A percentile compares a stretch with the other conserved stretches of the same genome.
These are phyloP conservation scores for Cucurbita argyrosperma DNA, from an alignment of 306 rosid species.

Conservation along the genomic window DNA sequence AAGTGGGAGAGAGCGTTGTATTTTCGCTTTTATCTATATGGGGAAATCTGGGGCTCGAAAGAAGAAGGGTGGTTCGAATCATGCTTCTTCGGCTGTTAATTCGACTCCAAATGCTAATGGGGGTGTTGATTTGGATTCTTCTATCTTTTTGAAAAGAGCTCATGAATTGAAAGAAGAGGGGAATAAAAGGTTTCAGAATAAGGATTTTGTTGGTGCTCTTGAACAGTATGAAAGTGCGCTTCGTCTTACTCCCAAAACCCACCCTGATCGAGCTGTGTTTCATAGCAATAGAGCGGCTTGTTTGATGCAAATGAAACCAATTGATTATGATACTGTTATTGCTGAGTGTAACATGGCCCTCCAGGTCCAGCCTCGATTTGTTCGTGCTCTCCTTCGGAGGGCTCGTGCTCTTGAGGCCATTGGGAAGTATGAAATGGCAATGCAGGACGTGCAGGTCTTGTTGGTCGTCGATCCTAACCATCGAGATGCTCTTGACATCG, in stretches of 20 bases:
- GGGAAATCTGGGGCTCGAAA: conserved; percentile 88
- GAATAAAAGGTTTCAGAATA: conserved; percentile 59
- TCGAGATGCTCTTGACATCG: conserved; percentile 70
- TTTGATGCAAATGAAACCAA: conserved; percentile 92
- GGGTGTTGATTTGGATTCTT: conserved; percentile 54
- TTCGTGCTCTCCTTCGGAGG: conserved; percentile 76
- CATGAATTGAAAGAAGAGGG: conserved; percentile 94
- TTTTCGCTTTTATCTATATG: conserved; percentile 21
- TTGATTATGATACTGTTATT: conserved; percentile 72
- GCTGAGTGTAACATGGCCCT: conserved; percentile 87
- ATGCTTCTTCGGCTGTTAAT: conserved; percentile 25
- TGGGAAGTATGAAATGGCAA: conserved; percentile 71
- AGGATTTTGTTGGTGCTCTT: conserved; percentile 82
- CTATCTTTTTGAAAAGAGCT: conserved; percentile 75
- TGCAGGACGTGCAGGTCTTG: conserved; percentile 70
- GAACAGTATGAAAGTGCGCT: conserved; percentile 83
- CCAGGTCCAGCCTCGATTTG: conserved; percentile 72
- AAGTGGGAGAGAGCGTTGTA: neutral
- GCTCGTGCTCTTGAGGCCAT: conserved; percentile 74
- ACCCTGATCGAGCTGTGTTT: conserved; percentile 69
- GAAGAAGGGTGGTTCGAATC: conserved; percentile 70
- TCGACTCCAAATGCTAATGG: conserved; percentile 42
- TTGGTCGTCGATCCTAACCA: conserved; percentile 62
- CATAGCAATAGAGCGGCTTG: conserved; percentile 93
- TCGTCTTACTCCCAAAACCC: conserved; percentile 61